Base-by-base conservation (phyloP, 1,284 basidiomycete species). In the Mycena sp. region DNA sequence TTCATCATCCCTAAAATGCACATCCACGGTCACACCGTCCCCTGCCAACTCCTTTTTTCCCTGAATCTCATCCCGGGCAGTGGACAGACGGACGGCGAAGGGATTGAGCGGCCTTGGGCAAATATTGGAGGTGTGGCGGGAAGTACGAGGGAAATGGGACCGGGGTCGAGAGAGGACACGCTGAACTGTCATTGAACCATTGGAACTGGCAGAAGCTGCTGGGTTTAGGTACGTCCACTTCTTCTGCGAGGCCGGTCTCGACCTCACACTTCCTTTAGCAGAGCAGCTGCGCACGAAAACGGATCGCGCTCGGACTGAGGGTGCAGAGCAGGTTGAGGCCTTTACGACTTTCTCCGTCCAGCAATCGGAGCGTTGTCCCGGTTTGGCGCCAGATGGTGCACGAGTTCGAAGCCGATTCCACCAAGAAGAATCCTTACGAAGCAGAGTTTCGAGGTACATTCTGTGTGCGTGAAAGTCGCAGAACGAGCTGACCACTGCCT, bases 191-290 rank as follows among this genome's bases (percentile, higher is more conserved):
- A 72, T 46, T 74, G 67, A 65, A 64, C 14, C 54, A 55, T 17
- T 73, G 69, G 73, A 77, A 77, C 56, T 76, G 71, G 71, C 23
- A 29, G 21, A 76, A 76, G 55, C 38, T 69, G 14, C n/a, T 58
- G 11, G 65, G 63, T 50, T 32, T 70, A 16, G 65, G 68, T 67
- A 28, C 23, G 28, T 49, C n/a, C 17, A 7, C 9, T 26, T 21
- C 6, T 23, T 45, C 16, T 45, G 9, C 32, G 32, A 14, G 14
- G 32, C 14, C 32, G 32, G n/a, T n/a, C 14, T 14, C 9, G 32
- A 14, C 32, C n/a, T 35, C 7, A 35, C 32, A 7, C 7, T 14
- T 16, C 14, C 14, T 7, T 5, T 21, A 45, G 43, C 43, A 6
- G 43, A 45, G 6, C 21, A 21, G 4, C n/a, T 45, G 6, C 43